Evolutionary conservation across 2,329 filamentous ascomycete genomes (phyloP).

Genomic region (Diaporthe longicolla): DNA sequence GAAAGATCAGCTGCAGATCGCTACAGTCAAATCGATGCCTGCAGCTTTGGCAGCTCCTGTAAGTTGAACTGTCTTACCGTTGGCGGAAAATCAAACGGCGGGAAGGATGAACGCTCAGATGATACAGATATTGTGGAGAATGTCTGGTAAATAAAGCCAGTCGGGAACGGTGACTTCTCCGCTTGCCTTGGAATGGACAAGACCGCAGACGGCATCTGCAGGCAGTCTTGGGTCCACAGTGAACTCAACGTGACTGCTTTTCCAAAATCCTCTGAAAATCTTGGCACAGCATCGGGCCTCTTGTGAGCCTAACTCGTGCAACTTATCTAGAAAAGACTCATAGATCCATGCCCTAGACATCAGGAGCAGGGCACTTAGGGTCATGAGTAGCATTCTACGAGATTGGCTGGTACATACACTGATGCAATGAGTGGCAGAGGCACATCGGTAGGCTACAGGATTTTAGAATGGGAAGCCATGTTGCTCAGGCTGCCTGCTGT

Average conservation of each 20-base stretch:
- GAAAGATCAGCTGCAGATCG: background rate
- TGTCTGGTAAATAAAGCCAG: background rate
- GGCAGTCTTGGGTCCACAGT: background rate
- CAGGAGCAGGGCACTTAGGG: background rate
- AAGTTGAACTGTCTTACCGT: background rate
- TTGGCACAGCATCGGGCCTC: background rate
- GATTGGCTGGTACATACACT: background rate
- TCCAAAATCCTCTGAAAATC: background rate
- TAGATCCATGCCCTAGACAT: background rate
- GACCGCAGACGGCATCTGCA: background rate
- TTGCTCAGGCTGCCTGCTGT: too few relatives aligned
- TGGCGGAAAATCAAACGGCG: background rate
- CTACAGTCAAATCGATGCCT: background rate
- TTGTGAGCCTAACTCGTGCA: background rate
- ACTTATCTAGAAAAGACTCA: background rate
- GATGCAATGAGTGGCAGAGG: background rate
- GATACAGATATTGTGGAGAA: background rate
- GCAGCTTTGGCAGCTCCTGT: background rate
- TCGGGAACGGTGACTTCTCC: background rate
- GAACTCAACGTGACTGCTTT: background rate
- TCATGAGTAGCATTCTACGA: background rate
- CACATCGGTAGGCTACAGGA: too few relatives aligned
- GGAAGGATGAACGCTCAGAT: background rate
- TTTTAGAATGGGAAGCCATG: too few relatives aligned
- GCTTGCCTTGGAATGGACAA: background rate